Evolutionary conservation across 495 filamentous ascomycete genomes (phyloP).

Genomic region (Staphylotrichum tortipilum): DNA sequence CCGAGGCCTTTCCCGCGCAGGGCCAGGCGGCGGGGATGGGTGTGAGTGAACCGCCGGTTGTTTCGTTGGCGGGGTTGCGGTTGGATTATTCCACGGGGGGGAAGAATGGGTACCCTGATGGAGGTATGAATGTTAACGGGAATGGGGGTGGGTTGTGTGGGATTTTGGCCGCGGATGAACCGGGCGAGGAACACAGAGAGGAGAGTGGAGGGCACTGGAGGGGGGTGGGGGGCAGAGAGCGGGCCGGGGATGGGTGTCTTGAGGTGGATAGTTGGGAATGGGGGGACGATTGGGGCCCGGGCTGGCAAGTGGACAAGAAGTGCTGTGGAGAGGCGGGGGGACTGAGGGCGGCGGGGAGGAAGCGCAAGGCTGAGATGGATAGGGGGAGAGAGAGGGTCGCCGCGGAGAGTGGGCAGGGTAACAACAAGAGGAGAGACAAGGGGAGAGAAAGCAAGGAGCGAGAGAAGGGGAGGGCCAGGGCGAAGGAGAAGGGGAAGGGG

Average conservation of each 20-base stretch:
- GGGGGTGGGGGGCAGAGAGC: neutral
- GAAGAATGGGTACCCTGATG: neutral
- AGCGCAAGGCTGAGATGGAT: neutral
- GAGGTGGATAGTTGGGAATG: no score
- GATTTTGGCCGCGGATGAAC: no score
- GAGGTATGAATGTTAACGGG: no score
- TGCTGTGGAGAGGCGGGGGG: neutral
- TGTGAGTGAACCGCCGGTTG: no score
- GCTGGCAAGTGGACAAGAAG: no score
- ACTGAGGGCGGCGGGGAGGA: neutral
- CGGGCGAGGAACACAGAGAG: no score
- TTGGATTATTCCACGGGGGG: neutral
- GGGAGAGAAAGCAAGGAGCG: neutral
- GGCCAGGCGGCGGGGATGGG: no score
- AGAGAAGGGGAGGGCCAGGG: neutral
- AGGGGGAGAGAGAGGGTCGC: no score
- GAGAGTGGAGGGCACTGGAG: no score
- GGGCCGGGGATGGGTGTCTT: neutral
- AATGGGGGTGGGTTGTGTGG: no score
- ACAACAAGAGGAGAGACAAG: neutral
- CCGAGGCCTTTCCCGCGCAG: slow-evolving; percentile 3
- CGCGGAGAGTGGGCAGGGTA: no score
- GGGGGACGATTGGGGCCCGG: neutral
- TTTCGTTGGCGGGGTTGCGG: neutral
- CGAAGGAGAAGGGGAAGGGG: neutral